phyloP scores from a whole-genome alignment of 176 grass and related monocot genomes.

The sorghum (Sorghum bicolor) region DNA sequence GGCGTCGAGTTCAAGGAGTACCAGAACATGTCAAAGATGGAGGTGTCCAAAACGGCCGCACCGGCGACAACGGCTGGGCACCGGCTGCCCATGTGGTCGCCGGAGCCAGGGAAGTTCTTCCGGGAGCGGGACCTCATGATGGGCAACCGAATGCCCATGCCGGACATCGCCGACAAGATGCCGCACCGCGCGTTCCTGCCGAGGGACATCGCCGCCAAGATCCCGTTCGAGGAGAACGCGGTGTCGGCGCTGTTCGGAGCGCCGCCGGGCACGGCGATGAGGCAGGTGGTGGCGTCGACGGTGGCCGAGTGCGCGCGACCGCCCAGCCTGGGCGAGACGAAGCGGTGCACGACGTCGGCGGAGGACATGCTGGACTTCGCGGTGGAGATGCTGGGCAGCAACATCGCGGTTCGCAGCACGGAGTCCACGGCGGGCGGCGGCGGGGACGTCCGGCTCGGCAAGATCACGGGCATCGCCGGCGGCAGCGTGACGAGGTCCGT shows the following conservation, averaged over 20 bases:
- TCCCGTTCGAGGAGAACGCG: conserved; percentile 35
- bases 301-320: conserved; percentile 44
- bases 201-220: conserved; percentile 38
- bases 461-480: conserved; percentile 37
- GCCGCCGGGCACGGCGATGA: conserved; percentile 38
- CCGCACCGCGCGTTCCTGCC: conserved; percentile 53
- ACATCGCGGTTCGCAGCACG: conserved; percentile 37
- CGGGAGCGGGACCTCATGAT: conserved; percentile 42
- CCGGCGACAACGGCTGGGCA: not conserved
- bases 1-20: conserved; percentile 59
- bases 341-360: conserved; percentile 50
- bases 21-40: conserved; percentile 50
- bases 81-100: conserved; percentile 29
- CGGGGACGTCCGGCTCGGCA: conserved; percentile 38
- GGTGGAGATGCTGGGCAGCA: conserved; percentile 52
- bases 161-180: conserved; percentile 51
- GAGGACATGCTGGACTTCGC: conserved; percentile 71
- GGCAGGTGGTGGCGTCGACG: conserved; percentile 42
- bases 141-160: conserved; percentile 55
- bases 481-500: conserved; percentile 52
- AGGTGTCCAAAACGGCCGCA: conserved; percentile 12
- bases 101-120: conserved; percentile 64
- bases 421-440: conserved; percentile 37
- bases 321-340: conserved; percentile 54
- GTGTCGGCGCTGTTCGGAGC: conserved; percentile 43